phyloP scores from a whole-genome alignment of 352 stramenopile species.

The Globisporangium nunn region DNA sequence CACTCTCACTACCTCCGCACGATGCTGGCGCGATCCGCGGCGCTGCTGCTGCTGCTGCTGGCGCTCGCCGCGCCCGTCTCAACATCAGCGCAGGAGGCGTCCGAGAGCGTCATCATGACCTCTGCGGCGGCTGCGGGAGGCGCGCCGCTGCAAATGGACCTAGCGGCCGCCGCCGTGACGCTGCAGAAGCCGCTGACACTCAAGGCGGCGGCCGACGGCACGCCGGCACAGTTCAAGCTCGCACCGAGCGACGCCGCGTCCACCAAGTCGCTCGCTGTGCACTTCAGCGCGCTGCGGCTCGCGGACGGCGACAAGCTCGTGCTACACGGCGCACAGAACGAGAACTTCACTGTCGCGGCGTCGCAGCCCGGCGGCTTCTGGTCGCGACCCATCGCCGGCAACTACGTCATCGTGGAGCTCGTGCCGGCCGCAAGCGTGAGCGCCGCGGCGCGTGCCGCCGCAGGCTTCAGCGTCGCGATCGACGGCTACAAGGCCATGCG shows the following conservation, averaged over 20 bases:
- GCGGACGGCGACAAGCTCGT: conserved; percentile 12
- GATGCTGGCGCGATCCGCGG: not conserved
- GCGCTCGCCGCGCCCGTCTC: conserved; percentile 8
- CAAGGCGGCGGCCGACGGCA: conserved; percentile 3
- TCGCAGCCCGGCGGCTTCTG: conserved; percentile 9
- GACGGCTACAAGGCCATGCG: conserved; percentile 13
- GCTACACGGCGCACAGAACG: conserved; percentile 13
- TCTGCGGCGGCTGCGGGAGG: not conserved
- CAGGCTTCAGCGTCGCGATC: conserved; percentile 9
- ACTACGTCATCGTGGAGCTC: conserved; percentile 12
- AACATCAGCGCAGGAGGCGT: not conserved
- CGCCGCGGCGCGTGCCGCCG: not conserved
- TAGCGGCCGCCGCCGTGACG: conserved; percentile 8
- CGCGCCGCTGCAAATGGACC: conserved; percentile 8
- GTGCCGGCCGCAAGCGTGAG: conserved; percentile 1
- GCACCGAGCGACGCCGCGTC: not conserved
- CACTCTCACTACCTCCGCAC: not conserved
- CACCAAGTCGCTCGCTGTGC: conserved; percentile 13
- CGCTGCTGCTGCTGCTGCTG: not conserved
- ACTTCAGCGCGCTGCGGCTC: conserved; percentile 13
- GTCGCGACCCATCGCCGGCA: conserved; percentile 11
- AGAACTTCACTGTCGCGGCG: conserved; percentile 10
- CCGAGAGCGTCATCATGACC: conserved; percentile 11
- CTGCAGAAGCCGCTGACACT: conserved; percentile 8
- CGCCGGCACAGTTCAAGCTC: conserved; percentile 8